Conservation (phyloP, 1,284 basidiomycete species). For the Ustilago sp. region DNA sequence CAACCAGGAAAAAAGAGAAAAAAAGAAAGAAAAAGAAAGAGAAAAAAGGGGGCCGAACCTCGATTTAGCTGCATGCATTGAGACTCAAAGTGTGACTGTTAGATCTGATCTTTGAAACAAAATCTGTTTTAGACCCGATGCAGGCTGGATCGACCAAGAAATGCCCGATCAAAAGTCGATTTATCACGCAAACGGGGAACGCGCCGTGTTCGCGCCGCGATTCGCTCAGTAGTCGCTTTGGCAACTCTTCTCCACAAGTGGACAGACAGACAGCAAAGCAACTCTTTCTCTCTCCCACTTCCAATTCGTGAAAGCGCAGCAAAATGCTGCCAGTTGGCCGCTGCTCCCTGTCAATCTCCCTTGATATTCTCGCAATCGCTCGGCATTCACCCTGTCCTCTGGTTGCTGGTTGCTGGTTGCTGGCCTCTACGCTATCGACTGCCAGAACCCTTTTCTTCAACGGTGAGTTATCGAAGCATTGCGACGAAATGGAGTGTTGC, state of each 20-base stretch:
- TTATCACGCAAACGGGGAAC: neutral
- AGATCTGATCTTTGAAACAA: neutral
- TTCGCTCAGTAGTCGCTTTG: neutral
- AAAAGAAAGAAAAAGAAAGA: neutral
- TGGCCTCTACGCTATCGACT: neutral
- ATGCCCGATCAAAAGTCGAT: neutral
- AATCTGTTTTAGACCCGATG: too few species aligned
- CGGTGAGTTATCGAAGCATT: too few species aligned
- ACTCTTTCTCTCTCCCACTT: too few species aligned
- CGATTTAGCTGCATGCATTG: neutral
- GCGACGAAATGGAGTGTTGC: too few species aligned
- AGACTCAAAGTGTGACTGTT: neutral
- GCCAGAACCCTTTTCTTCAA: neutral
- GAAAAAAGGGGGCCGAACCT: neutral
- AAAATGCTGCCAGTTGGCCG: neutral
- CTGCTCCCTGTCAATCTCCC: neutral
- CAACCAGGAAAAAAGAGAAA: neutral
- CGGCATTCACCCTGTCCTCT: neutral
- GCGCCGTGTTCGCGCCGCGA: neutral
- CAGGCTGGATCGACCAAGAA: too few species aligned
- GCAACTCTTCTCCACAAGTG: neutral
- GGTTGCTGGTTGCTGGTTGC: neutral
- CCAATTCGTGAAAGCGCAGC: constrained; percentile 1
- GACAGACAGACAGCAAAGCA: neutral
- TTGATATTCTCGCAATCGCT: neutral